These are phyloP conservation scores for Vicia villosa DNA, from an alignment of 306 rosid genomes.

Conservation along the genomic window DNA sequence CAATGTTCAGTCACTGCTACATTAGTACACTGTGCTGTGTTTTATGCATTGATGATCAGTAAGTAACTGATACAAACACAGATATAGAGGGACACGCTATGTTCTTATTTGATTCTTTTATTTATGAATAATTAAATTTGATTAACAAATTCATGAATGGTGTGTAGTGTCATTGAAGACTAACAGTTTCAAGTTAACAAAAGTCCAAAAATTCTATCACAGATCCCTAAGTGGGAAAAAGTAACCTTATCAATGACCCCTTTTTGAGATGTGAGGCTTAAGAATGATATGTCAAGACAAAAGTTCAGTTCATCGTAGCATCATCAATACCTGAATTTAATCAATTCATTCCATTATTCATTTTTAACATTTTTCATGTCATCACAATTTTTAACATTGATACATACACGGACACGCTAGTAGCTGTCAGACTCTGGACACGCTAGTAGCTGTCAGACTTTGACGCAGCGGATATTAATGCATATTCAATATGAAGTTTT, in stretches of 20 bases:
- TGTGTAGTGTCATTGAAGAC: conserved; percentile 37
- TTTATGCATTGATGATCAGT: conserved; percentile 40
- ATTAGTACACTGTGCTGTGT: conserved; percentile 29
- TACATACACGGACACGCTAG: too few species aligned
- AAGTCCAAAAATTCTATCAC: conserved; percentile 39
- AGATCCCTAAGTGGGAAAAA: conserved; percentile 45
- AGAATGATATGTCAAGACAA: conserved; percentile 11
- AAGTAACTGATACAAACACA: conserved; percentile 27
- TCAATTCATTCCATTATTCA: background rate
- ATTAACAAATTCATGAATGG: conserved; percentile 47
- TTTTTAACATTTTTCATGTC: background rate
- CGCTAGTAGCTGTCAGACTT: too few species aligned
- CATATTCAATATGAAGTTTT: too few species aligned
- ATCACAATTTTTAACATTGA: background rate
- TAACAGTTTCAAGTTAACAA: conserved; percentile 21
- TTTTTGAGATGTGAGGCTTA: conserved; percentile 15
- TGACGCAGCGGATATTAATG: too few species aligned
- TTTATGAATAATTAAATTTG: conserved; percentile 39
- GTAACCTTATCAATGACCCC: conserved; percentile 16
- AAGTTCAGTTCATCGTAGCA: conserved; percentile 3
- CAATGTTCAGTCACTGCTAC: conserved; percentile 16
- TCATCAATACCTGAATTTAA: background rate
- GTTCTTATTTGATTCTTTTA: conserved; percentile 10
- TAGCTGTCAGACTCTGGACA: too few species aligned
- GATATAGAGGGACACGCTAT: conserved; percentile 32